These are phyloP conservation scores for Coriaria nepalensis DNA, from an alignment of 306 rosid genomes.

Conservation along the genomic window DNA sequence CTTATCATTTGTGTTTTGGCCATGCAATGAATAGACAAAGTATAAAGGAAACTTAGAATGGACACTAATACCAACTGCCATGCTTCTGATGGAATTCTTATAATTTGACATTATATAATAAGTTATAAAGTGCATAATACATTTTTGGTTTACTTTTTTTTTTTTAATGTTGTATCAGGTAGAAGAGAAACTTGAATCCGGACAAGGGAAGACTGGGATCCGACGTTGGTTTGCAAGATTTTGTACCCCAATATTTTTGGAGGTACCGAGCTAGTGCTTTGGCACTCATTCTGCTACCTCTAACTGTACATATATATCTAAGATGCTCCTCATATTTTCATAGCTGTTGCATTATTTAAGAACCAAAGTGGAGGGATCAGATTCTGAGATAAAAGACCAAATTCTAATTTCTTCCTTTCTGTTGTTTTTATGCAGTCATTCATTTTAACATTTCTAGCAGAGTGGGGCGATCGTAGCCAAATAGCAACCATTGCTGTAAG, in stretches of 20 bases:
- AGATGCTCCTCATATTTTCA: too few species aligned
- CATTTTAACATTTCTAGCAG: conserved; percentile 85
- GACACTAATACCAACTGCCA: too few species aligned
- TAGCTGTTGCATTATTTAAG: too few species aligned
- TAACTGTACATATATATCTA: too few species aligned
- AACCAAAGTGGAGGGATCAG: too few species aligned
- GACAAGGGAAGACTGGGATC: conserved; percentile 71
- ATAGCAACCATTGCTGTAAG: conserved; percentile 99
- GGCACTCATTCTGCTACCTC: too few species aligned
- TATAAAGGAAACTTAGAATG: too few species aligned
- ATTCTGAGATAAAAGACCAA: too few species aligned
- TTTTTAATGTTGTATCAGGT: conserved; percentile 32
- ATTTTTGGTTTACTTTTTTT: conserved; percentile 13
- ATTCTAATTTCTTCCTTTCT: neutral
- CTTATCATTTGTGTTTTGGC: too few species aligned
- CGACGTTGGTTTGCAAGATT: conserved; percentile 87
- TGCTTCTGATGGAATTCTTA: too few species aligned
- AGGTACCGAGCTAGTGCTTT: conserved; percentile 27
- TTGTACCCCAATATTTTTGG: conserved; percentile 95
- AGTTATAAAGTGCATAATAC: neutral
- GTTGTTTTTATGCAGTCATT: conserved; percentile 59
- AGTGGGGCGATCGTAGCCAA: conserved; percentile 99
- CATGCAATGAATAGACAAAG: too few species aligned
- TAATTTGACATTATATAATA: neutral
- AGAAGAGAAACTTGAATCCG: conserved; percentile 93